phyloP scores from a whole-genome alignment of 306 rosid genomes.

The Gynostemma pentaphyllum region DNA sequence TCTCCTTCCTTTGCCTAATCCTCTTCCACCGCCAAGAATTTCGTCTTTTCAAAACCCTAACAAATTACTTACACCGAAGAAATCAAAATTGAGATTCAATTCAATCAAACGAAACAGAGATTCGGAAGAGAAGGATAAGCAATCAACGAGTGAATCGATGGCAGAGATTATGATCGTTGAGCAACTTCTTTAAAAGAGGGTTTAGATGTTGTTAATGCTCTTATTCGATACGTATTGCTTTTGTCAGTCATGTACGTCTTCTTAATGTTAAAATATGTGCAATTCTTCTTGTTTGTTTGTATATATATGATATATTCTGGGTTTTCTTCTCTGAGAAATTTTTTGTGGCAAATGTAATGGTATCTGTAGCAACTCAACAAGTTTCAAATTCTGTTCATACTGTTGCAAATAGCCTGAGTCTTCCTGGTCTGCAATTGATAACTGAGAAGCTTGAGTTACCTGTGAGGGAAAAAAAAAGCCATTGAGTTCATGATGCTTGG shows the following conservation, averaged over 20 bases:
- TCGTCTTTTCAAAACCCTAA: too few species aligned
- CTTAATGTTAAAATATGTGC: conserved; percentile 93
- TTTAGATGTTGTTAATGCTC: too few species aligned
- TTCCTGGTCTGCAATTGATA: conserved; percentile 87
- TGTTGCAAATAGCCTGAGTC: conserved; percentile 89
- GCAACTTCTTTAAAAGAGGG: too few species aligned
- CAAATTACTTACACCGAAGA: too few species aligned
- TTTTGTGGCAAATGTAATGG: conserved; percentile 98
- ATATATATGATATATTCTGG: conserved; percentile 92
- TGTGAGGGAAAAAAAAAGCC: conserved; percentile 70
- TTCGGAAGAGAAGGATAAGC: too few species aligned
- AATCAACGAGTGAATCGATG: too few species aligned
- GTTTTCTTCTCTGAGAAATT: conserved; percentile 95
- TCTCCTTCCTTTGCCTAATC: too few species aligned
- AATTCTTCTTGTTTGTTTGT: conserved; percentile 81
- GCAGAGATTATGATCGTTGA: too few species aligned
- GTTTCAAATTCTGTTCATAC: conserved; percentile 94
- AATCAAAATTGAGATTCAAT: too few species aligned
- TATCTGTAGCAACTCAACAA: conserved; percentile 94
- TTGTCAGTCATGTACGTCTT: conserved; percentile 97
- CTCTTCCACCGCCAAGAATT: too few species aligned
- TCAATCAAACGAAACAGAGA: too few species aligned
- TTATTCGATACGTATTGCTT: conserved; percentile 88
- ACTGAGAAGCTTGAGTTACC: conserved; percentile 95
- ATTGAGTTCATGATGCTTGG: conserved; percentile 98